A percentile compares a stretch with the other conserved stretches of the same genome.
Conservation (phyloP, 2,329 filamentous ascomycete genomes). For the Apiospora rasikravindrae region DNA sequence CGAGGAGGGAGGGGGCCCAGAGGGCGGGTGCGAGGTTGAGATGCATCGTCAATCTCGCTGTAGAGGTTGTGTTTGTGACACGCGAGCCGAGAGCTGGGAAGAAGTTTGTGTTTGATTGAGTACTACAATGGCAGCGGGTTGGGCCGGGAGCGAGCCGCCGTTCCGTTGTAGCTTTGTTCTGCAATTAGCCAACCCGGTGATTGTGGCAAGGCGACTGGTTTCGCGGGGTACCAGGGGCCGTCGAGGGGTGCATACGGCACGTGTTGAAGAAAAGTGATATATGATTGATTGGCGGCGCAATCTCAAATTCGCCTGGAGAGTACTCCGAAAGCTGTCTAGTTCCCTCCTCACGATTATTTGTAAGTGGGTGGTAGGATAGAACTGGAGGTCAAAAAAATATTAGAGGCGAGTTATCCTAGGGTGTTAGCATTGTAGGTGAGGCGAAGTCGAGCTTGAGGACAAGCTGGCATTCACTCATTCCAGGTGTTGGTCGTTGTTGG, state of each 20-base stretch:
- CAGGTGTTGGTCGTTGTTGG: not conserved
- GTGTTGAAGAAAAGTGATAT: not conserved
- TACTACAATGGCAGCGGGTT: not conserved
- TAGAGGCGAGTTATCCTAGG: not conserved
- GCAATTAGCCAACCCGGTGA: not conserved
- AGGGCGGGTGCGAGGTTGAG: not conserved
- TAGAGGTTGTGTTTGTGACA: not conserved
- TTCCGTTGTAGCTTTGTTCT: not conserved
- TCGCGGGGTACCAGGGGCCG: not conserved
- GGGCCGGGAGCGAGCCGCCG: slow-evolving; percentile 14
- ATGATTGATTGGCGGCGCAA: not conserved
- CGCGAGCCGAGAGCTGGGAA: not conserved
- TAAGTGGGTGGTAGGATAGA: not conserved
- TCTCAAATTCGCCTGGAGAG: not conserved
- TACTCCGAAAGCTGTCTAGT: not conserved
- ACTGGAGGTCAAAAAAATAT: not conserved
- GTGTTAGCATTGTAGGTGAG: not conserved
- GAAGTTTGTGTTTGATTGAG: slow-evolving; percentile 17
- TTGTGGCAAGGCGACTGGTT: not conserved
- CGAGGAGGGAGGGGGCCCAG: slow-evolving; percentile 28
- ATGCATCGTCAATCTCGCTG: not conserved
- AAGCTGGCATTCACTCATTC: not conserved
- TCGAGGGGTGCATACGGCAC: not conserved
- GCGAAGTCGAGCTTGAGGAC: slow-evolving; percentile 2
- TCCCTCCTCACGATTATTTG: not conserved